Evolutionary conservation across 2,329 filamentous ascomycete genomes (phyloP).

Genomic region (Colletotrichum godetiae): DNA sequence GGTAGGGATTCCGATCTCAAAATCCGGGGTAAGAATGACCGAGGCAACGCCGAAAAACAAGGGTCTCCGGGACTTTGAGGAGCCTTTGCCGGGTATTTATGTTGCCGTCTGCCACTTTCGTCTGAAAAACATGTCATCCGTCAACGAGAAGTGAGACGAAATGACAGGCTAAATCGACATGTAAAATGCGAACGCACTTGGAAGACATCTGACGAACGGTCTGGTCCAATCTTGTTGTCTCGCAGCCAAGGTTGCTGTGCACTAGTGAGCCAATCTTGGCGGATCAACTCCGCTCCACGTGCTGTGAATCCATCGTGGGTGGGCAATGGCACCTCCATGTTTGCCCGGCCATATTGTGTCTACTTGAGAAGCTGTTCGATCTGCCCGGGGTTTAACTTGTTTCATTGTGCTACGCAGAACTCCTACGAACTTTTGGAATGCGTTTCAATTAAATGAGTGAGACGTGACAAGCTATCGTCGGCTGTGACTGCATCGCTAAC

Average conservation of each 20-base stretch:
- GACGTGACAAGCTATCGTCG: too few species aligned
- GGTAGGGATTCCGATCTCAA: slow-evolving; percentile 1
- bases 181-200: not conserved
- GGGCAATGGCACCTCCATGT: not conserved
- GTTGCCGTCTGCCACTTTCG: not conserved
- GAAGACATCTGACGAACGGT: not conserved
- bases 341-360: not conserved
- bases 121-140: not conserved
- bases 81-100: not conserved
- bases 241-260: not conserved
- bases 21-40: slow-evolving; percentile 27
- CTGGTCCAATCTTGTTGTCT: not conserved
- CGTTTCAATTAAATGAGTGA: not conserved
- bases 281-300: not conserved
- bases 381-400: not conserved
- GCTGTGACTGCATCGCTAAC: too few species aligned
- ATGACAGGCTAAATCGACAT: not conserved
- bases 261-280: not conserved
- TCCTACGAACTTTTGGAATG: not conserved
- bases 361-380: not conserved
- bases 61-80: slow-evolving; percentile 7
- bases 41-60: slow-evolving; percentile 18
- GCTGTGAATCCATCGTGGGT: not conserved
- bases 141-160: not conserved
- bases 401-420: not conserved